Evolutionary conservation across 23 red algal species (phyloP), one percentile per base, ranked within the genome.

Genomic region (Porphyridium purpureum): DNA sequence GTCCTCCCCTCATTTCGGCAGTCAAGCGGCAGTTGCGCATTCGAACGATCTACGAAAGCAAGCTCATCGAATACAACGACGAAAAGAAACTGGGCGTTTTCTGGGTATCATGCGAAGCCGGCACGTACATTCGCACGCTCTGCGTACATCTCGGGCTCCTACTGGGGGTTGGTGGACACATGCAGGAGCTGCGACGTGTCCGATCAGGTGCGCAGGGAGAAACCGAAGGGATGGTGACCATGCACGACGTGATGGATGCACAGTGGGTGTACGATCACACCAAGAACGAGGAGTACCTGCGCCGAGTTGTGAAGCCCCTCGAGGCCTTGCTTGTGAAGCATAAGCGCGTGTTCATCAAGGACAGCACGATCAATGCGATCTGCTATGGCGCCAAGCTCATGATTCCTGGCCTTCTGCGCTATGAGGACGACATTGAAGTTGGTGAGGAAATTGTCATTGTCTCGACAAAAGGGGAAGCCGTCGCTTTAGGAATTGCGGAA

Each of bases 371-470:
- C 14, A 95, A 95, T 33, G 72, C 88, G 21, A 54, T 95, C 21
- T 95, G 88, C 44, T 95, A 95, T 40, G 88, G 88, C 30, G 88
- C 88, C 11, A 82, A 85, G 21, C 79, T 95, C 28, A 95, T 95
- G 88, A 75, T 95, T 29, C 88, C 88, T 4, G 88, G 88, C 5
- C 42, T 95, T 19, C 55, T 95, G 21, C 66, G 88, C 2, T 44
- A 44, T 44, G 88, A 85, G 4, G 74, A 84, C 62, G 88, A 52
- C 27, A 95, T 95, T 60, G 88, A 95, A 28, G 74, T 67, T 3
- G 72, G 70, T 2, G 71, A 95, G 51, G 88, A 95, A 56, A 57
- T 84, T 7, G 78, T 85, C 21, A 64, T 95, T 35, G 85, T 95
- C 42, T 82, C 88, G 3, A 95, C 88, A 9, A 95, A 95, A 42